Conservation (phyloP, 306 rosid species). For the Quercus wislizeni region DNA sequence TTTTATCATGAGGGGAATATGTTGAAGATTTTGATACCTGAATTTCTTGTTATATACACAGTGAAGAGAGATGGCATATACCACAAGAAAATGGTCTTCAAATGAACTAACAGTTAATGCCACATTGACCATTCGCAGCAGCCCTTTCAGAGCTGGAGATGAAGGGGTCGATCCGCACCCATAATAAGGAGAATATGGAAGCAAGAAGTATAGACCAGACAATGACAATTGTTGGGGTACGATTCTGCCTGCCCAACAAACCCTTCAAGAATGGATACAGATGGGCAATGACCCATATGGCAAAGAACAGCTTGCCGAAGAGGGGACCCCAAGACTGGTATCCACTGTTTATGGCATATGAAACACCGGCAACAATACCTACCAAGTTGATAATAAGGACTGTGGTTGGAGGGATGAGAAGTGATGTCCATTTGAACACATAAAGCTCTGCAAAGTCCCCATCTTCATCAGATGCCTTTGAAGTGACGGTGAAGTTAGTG, state of each 20-base stretch:
- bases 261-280: conserved; percentile 94
- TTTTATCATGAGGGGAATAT: no score
- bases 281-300: conserved; percentile 94
- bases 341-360: conserved; percentile 82
- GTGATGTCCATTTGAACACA: conserved; percentile 91
- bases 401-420: conserved; percentile 91
- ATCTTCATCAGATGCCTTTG: conserved; percentile 90
- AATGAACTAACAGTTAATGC: conserved; percentile 60
- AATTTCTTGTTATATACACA: conserved; percentile 49
- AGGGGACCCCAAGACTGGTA: conserved; percentile 97
- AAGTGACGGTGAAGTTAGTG: conserved; percentile 86
- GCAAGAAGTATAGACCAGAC: conserved; percentile 94
- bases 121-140: conserved; percentile 65
- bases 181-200: conserved; percentile 82
- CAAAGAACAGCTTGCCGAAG: conserved; percentile 80
- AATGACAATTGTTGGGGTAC: conserved; percentile 87
- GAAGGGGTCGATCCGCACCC: conserved; percentile 95
- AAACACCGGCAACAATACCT: conserved; percentile 92
- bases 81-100: neutral
- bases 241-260: conserved; percentile 81
- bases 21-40: conserved; percentile 10
- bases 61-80: conserved; percentile 7
- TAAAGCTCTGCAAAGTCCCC: conserved; percentile 92
- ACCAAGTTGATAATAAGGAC: conserved; percentile 76
- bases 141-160: conserved; percentile 39